Evolutionary conservation across 192 early-diverging fungal species (phyloP).

Genomic region (Chytriomyces sp.): DNA sequence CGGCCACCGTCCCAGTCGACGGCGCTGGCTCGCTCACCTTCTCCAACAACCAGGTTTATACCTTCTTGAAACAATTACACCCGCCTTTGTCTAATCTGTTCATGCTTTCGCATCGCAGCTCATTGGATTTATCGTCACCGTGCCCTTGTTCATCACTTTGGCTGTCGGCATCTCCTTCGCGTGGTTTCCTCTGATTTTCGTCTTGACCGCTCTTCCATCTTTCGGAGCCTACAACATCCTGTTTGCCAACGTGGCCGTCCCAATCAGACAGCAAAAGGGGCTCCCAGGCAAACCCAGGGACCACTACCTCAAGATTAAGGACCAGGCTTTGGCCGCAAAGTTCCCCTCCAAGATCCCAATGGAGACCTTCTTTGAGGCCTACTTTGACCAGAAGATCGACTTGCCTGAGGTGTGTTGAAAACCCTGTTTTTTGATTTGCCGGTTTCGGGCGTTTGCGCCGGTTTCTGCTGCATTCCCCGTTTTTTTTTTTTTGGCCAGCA

Average conservation of each 20-base stretch:
- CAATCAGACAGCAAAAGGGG: conserved; percentile 63
- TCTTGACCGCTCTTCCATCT: conserved; percentile 71
- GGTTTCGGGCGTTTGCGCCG: background rate
- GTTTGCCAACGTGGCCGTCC: conserved; percentile 69
- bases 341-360: conserved; percentile 94
- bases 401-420: conserved; percentile 53
- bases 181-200: conserved; percentile 61
- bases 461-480: no score
- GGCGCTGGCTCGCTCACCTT: conserved; percentile 84
- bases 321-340: conserved; percentile 70
- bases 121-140: conserved; percentile 60
- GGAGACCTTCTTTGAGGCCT: conserved; percentile 96
- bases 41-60: conserved; percentile 58
- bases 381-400: conserved; percentile 96
- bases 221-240: conserved; percentile 74
- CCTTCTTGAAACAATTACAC: no score
- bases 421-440: background rate
- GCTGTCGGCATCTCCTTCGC: conserved; percentile 66
- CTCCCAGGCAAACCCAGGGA: conserved; percentile 83
- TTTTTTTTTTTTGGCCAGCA: no score
- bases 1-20: conserved; percentile 69
- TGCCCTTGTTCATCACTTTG: conserved; percentile 71
- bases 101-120: conserved; percentile 44
- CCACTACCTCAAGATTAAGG: conserved; percentile 89
- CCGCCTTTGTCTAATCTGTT: no score